These are phyloP conservation scores for Plantago elongata DNA, from an alignment of 257 asterid genomes.

Conservation along the genomic window DNA sequence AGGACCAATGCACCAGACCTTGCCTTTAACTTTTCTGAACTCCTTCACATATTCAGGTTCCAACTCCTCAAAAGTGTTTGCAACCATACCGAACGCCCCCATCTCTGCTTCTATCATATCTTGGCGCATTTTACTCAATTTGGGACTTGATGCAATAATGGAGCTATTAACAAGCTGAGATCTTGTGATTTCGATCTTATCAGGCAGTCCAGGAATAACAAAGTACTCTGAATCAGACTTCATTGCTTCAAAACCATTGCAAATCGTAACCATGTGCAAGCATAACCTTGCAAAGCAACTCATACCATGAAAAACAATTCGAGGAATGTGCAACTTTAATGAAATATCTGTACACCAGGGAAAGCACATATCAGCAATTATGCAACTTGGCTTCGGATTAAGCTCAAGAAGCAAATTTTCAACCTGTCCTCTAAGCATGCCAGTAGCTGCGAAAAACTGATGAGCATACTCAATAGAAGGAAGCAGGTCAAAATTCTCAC, in stretches of 20 bases:
- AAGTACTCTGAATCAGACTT: constrained; percentile 37
- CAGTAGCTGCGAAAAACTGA: constrained; percentile 24
- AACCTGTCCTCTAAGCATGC: constrained; percentile 24
- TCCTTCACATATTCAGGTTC: constrained; percentile 33
- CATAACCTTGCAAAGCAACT: constrained; percentile 45
- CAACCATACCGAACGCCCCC: constrained; percentile 39
- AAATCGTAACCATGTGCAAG: constrained; percentile 4
- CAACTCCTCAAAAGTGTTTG: constrained; percentile 38
- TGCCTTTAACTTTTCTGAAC: constrained; percentile 20
- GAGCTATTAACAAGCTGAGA: constrained; percentile 31
- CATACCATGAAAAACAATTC: constrained; percentile 44
- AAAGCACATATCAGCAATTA: constrained; percentile 34
- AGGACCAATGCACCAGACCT: constrained; percentile 49
- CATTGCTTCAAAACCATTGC: constrained; percentile 20
- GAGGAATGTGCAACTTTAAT: constrained; percentile 22
- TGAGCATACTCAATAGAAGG: constrained; percentile 6
- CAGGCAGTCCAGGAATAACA: constrained; percentile 46
- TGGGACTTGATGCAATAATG: not conserved
- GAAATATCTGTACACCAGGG: constrained; percentile 39
- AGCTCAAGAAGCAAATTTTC: constrained; percentile 16
- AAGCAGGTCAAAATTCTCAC: constrained; percentile 31
- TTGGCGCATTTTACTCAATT: constrained; percentile 14
- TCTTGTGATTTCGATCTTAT: constrained; percentile 38
- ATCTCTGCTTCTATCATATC: constrained; percentile 24
- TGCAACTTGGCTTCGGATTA: constrained; percentile 27